Base-by-base conservation (phyloP, 2,329 filamentous ascomycete species). In the Leptographium galeiforme region DNA sequence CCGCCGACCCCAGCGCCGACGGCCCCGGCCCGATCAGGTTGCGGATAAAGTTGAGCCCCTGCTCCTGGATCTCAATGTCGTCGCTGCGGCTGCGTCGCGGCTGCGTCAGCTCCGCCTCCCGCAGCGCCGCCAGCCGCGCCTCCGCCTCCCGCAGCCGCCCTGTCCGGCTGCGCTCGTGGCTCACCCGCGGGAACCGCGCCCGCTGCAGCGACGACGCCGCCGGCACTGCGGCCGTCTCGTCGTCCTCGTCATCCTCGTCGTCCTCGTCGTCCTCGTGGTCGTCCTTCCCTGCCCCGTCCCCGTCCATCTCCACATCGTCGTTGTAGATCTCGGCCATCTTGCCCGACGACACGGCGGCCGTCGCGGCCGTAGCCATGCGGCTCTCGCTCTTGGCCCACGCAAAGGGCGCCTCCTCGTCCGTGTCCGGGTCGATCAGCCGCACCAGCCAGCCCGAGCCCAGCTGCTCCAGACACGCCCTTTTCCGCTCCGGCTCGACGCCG, bases 61-160 rank as follows among this genome's bases (percentile, higher is more conserved):
- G 90, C 64, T 95, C 89, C 68, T 97, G 91, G 33, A 96, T 86
- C 2, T 84, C 83, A 40, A 90, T 74, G 59, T 94, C 87, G 59
- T 95, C 86, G 59, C 82, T 82, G 51, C 84, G 79, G 18, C 84
- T 81, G 63, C 83, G 83, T 34, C 82, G 76, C 30, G 76, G 73
- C 25, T 82, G 78, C 57, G 86, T 84, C 47, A 83, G 70, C 63
- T 93, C 87, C 14, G 77, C 73, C 51, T 87, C 83, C 55, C 82
- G 76, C 13, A 83, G 67, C 7, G 67, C 65, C 18, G 70, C 66
- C 40, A 83, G 67, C 56, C 70, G 73, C 52, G 69, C 66, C 56
- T 79, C 74, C 4, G 73, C 76, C 53, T 72, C 68, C 47, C 74
- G 73, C 36, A 81, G 59, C 49, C 69, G 68, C 11, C 67, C 64